A percentile compares a stretch with the other conserved stretches of the same genome.
Conservation (phyloP, 257 asterid species). For the Rubia yunnanensis region DNA sequence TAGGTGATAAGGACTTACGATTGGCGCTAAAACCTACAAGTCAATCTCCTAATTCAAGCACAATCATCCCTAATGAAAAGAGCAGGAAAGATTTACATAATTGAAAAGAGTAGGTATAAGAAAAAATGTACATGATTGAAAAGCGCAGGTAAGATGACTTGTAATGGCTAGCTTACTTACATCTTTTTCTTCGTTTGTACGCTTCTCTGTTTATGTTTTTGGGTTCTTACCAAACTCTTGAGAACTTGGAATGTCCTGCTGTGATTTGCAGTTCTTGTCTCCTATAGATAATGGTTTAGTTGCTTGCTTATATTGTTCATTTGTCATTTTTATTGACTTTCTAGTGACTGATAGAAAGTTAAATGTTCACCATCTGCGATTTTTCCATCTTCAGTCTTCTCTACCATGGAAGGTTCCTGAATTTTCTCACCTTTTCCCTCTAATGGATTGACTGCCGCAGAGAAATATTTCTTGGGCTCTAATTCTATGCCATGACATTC, state of each 20-base stretch:
- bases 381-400: neutral
- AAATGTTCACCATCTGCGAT: neutral
- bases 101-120: neutral
- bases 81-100: too few species aligned
- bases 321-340: neutral
- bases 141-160: neutral
- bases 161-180: too few species aligned
- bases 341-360: too few species aligned
- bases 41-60: too few species aligned
- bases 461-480: neutral
- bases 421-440: conserved; percentile 1
- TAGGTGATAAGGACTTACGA: too few species aligned
- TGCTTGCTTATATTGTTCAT: neutral
- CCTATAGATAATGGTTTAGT: neutral
- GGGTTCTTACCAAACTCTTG: neutral
- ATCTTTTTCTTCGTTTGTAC: neutral
- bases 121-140: neutral
- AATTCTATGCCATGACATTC: neutral
- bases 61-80: too few species aligned
- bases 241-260: too few species aligned
- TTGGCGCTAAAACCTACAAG: too few species aligned
- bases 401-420: neutral
- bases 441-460: neutral
- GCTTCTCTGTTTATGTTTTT: neutral
- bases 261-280: too few species aligned